These are phyloP conservation scores for Fusarium sp. DNA, from an alignment of 2,329 filamentous ascomycete genomes.

Conservation along the genomic window DNA sequence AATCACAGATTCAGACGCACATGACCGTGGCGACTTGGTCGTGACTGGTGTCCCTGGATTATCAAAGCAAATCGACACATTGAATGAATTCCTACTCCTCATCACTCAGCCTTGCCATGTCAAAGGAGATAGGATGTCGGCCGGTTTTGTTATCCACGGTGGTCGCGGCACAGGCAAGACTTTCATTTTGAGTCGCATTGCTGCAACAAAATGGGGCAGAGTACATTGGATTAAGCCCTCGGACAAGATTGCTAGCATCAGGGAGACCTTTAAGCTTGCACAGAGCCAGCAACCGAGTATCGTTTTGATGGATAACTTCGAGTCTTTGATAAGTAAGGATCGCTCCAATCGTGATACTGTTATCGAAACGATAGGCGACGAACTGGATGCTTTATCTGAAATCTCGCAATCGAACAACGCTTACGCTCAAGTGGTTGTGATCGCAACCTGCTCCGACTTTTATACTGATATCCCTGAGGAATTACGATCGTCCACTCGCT, in stretches of 20 bases:
- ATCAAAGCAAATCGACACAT: conserved; percentile 68
- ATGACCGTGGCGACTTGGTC: conserved; percentile 53
- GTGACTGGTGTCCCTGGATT: conserved; percentile 76
- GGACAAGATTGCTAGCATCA: conserved; percentile 70
- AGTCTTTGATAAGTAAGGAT: conserved; percentile 74
- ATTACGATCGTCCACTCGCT: conserved; percentile 73
- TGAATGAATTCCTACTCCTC: conserved; percentile 74
- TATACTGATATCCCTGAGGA: conserved; percentile 77
- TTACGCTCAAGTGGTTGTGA: conserved; percentile 73
- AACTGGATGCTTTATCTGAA: conserved; percentile 66
- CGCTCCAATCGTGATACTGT: conserved; percentile 63
- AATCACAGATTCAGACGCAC: conserved; percentile 23
- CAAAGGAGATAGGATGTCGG: conserved; percentile 54
- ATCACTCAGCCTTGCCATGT: conserved; percentile 60
- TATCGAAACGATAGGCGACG: conserved; percentile 64
- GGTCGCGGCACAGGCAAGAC: conserved; percentile 88
- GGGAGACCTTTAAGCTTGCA: conserved; percentile 78
- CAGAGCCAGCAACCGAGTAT: conserved; percentile 77
- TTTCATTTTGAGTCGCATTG: conserved; percentile 76
- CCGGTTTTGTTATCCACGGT: conserved; percentile 81
- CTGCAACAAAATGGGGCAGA: conserved; percentile 76
- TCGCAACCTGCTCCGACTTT: conserved; percentile 79
- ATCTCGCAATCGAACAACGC: conserved; percentile 53
- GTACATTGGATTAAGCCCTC: conserved; percentile 71
- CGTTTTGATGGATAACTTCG: conserved; percentile 82